Evolutionary conservation across 2,329 filamentous ascomycete species (phyloP).

Genomic region (Rhytidhysteron rufulum): DNA sequence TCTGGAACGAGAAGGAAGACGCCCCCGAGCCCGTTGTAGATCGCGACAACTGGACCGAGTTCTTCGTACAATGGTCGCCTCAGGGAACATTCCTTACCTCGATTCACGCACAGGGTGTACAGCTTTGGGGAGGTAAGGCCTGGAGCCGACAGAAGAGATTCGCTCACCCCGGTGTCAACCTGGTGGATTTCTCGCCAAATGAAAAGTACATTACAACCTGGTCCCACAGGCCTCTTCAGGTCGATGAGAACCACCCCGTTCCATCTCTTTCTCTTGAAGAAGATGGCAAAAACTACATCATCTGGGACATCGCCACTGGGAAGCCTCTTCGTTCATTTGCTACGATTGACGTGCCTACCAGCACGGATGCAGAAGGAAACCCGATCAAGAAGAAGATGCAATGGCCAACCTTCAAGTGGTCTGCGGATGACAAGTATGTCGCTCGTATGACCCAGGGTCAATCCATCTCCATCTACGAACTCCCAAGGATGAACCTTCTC

Average conservation of each 20-base stretch:
- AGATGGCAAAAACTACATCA: slow-evolving; percentile 98
- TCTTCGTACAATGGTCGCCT: slow-evolving; percentile 97
- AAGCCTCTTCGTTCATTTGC: slow-evolving; percentile 91
- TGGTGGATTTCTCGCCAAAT: slow-evolving; percentile 89
- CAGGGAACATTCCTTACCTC: slow-evolving; percentile 91
- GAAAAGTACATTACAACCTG: slow-evolving; percentile 95
- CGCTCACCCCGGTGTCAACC: slow-evolving; percentile 90
- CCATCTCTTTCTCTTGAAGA: slow-evolving; percentile 74
- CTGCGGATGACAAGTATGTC: slow-evolving; percentile 93
- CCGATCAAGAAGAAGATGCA: slow-evolving; percentile 85
- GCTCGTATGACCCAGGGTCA: slow-evolving; percentile 84
- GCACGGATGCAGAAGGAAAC: slow-evolving; percentile 59
- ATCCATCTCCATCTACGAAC: slow-evolving; percentile 87
- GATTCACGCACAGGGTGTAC: slow-evolving; percentile 92
- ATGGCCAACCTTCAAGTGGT: slow-evolving; percentile 99
- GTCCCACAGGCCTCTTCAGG: slow-evolving; percentile 89
- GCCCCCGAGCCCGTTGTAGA: slow-evolving; percentile 84
- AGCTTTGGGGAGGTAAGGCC: slow-evolving; percentile 88
- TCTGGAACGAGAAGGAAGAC: slow-evolving; percentile 98
- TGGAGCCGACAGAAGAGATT: slow-evolving; percentile 93
- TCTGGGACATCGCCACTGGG: slow-evolving; percentile 91
- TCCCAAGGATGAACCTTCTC: slow-evolving; percentile 82
- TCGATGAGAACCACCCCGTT: slow-evolving; percentile 84
- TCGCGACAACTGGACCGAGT: slow-evolving; percentile 94
- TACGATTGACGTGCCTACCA: slow-evolving; percentile 74